These are phyloP conservation scores for Saccharomyces hybrid DNA, from an alignment of 1,139 yeast species.

Conservation along the genomic window DNA sequence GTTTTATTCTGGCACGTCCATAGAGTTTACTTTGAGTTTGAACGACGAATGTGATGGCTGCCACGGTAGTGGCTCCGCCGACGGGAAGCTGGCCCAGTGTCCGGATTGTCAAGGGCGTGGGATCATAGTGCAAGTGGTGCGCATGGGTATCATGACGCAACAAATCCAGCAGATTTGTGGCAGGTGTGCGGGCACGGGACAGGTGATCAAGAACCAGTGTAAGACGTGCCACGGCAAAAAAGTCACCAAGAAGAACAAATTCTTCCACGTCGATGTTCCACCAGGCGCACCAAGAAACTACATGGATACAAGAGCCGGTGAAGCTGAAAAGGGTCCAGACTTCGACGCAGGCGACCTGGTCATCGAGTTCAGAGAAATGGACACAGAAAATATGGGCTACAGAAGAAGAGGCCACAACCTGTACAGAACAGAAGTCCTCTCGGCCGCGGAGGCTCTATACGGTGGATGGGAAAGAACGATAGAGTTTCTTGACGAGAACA, in stretches of 20 bases:
- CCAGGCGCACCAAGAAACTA: slow-evolving; percentile 66
- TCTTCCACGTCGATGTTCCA: slow-evolving; percentile 55
- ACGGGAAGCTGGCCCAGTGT: slow-evolving; percentile 62
- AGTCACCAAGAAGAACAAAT: slow-evolving; percentile 48
- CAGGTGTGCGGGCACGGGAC: slow-evolving; percentile 72
- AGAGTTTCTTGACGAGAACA: slow-evolving; percentile 56
- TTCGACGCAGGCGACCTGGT: slow-evolving; percentile 73
- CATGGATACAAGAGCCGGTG: slow-evolving; percentile 57
- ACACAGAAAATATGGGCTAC: slow-evolving; percentile 64
- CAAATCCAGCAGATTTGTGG: slow-evolving; percentile 76
- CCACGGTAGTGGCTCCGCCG: slow-evolving; percentile 78
- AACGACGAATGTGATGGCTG: slow-evolving; percentile 71
- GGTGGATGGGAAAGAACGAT: slow-evolving; percentile 79
- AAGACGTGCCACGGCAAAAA: slow-evolving; percentile 63
- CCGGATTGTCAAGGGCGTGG: slow-evolving; percentile 70
- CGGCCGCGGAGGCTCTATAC: slow-evolving; percentile 57
- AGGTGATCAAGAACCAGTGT: slow-evolving; percentile 57
- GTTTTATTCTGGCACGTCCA: slow-evolving; percentile 61
- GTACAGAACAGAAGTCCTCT: slow-evolving; percentile 74
- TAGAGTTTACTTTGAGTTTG: slow-evolving; percentile 60
- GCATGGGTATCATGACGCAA: slow-evolving; percentile 86
- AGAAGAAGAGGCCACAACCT: slow-evolving; percentile 68
- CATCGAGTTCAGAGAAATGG: slow-evolving; percentile 50
- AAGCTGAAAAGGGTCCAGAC: slow-evolving; percentile 81
- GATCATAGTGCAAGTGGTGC: slow-evolving; percentile 55